Conservation (phyloP, 2,329 filamentous ascomycete genomes). For the Coleophoma eucalyptorum region DNA sequence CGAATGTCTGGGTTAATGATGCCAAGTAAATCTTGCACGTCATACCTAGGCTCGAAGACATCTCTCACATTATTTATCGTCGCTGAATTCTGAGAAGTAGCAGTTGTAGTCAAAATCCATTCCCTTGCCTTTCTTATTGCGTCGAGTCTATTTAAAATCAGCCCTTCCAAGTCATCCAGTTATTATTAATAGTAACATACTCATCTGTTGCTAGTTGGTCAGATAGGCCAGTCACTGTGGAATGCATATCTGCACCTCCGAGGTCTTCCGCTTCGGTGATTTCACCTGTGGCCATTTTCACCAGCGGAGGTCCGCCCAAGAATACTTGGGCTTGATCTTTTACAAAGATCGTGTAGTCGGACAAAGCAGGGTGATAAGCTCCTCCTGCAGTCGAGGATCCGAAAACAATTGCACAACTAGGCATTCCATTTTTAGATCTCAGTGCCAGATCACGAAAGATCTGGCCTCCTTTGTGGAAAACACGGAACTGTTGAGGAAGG, state of each 20-base stretch:
- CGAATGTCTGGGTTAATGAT: slow-evolving; percentile 35
- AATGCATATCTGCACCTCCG: slow-evolving; percentile 37
- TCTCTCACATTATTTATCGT: not conserved
- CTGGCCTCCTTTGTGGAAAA: slow-evolving; percentile 39
- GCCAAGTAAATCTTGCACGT: slow-evolving; percentile 31
- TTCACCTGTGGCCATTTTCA: slow-evolving; percentile 43
- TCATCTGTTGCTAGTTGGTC: slow-evolving; percentile 40
- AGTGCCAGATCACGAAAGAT: slow-evolving; percentile 37
- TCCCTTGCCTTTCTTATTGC: slow-evolving; percentile 34
- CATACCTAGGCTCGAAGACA: slow-evolving; percentile 26
- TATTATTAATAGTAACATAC: slow-evolving; percentile 14
- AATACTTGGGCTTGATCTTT: slow-evolving; percentile 39
- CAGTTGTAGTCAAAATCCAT: slow-evolving; percentile 23
- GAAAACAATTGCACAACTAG: slow-evolving; percentile 39
- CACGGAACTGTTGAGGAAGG: slow-evolving; percentile 38
- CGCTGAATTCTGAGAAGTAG: not conserved
- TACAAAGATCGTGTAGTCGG: slow-evolving; percentile 39
- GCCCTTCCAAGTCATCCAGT: not conserved
- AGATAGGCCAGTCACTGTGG: slow-evolving; percentile 34
- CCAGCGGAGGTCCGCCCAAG: slow-evolving; percentile 38
- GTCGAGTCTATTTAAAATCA: slow-evolving; percentile 27
- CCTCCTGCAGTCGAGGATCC: slow-evolving; percentile 39
- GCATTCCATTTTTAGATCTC: slow-evolving; percentile 31
- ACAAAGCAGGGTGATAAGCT: slow-evolving; percentile 36
- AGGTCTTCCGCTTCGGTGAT: slow-evolving; percentile 35